phyloP scores from a whole-genome alignment of 1,284 basidiomycete genomes.

The Cryptococcus wingfieldii region DNA sequence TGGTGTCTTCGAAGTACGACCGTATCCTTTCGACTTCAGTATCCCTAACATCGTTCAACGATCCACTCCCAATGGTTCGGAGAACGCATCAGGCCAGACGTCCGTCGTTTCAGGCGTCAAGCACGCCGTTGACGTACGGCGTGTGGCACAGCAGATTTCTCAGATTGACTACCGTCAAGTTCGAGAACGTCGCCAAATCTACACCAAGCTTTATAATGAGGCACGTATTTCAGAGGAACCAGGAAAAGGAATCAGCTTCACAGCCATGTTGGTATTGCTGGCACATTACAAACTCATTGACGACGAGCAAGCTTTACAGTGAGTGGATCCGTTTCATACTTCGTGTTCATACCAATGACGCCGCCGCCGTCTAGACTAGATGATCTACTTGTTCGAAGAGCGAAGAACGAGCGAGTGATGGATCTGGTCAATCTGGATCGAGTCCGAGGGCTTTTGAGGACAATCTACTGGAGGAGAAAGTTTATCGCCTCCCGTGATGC shows the following conservation, averaged over 20 bases:
- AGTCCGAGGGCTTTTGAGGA: conserved; percentile 70
- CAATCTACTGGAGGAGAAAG: conserved; percentile 66
- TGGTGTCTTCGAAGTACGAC: conserved; percentile 72
- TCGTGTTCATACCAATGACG: background rate
- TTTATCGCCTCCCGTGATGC: conserved; percentile 53
- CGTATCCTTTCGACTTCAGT: conserved; percentile 68
- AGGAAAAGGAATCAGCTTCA: conserved; percentile 82
- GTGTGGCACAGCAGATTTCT: conserved; percentile 59
- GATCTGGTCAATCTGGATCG: conserved; percentile 79
- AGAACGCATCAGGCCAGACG: conserved; percentile 19
- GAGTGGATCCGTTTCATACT: conserved; percentile 37
- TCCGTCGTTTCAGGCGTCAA: conserved; percentile 35
- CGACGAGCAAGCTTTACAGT: conserved; percentile 82
- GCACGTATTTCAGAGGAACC: conserved; percentile 68
- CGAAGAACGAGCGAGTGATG: conserved; percentile 71
- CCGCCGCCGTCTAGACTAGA: conserved; percentile 58
- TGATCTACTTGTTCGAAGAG: conserved; percentile 70
- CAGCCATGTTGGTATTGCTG: conserved; percentile 79
- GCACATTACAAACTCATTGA: conserved; percentile 90
- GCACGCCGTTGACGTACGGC: conserved; percentile 61
- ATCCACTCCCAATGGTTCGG: conserved; percentile 27
- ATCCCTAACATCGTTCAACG: conserved; percentile 56
- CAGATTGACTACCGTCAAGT: conserved; percentile 64
- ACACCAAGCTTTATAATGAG: conserved; percentile 77
- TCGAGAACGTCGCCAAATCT: conserved; percentile 63